These are phyloP conservation scores for Fraxinus paxiana DNA, from an alignment of 305 asterid genomes.

Conservation along the genomic window DNA sequence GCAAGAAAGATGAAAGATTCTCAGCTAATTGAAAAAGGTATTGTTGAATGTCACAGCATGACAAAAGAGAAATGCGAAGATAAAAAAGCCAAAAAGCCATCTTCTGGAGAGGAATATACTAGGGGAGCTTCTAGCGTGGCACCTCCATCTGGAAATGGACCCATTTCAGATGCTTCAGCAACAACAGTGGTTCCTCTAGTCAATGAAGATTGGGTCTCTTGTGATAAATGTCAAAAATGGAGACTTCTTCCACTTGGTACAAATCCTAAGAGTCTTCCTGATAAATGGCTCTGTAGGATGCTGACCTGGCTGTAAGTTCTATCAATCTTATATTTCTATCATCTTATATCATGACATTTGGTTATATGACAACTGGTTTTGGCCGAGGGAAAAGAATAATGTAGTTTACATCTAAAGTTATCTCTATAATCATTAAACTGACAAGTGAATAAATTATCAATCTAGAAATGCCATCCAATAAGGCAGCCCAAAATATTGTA, in stretches of 20 bases:
- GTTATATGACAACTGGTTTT: slow-evolving; percentile 24
- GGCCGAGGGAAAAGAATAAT: slow-evolving; percentile 11
- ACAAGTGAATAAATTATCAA: not conserved
- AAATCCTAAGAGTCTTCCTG: slow-evolving; percentile 75
- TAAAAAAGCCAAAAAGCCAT: slow-evolving; percentile 40
- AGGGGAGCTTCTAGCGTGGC: slow-evolving; percentile 38
- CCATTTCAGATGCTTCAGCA: slow-evolving; percentile 43
- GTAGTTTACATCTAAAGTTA: not conserved
- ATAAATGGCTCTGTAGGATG: slow-evolving; percentile 92
- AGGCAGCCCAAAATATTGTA: not conserved
- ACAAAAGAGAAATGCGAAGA: slow-evolving; percentile 45
- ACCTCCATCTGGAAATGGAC: slow-evolving; percentile 38
- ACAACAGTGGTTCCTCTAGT: slow-evolving; percentile 51
- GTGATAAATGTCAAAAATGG: slow-evolving; percentile 88
- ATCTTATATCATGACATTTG: slow-evolving; percentile 20
- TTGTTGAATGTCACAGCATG: slow-evolving; percentile 34
- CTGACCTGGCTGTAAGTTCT: slow-evolving; percentile 93
- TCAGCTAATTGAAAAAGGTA: slow-evolving; percentile 32
- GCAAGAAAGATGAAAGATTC: slow-evolving; percentile 34
- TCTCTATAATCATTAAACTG: not conserved
- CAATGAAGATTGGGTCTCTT: slow-evolving; percentile 82
- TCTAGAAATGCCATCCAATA: not conserved
- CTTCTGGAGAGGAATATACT: slow-evolving; percentile 31
- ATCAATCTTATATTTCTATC: slow-evolving; percentile 26
- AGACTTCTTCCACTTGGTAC: slow-evolving; percentile 89